phyloP scores from a whole-genome alignment of 1,139 yeast genomes.

The Lizanozyma gosingica region DNA sequence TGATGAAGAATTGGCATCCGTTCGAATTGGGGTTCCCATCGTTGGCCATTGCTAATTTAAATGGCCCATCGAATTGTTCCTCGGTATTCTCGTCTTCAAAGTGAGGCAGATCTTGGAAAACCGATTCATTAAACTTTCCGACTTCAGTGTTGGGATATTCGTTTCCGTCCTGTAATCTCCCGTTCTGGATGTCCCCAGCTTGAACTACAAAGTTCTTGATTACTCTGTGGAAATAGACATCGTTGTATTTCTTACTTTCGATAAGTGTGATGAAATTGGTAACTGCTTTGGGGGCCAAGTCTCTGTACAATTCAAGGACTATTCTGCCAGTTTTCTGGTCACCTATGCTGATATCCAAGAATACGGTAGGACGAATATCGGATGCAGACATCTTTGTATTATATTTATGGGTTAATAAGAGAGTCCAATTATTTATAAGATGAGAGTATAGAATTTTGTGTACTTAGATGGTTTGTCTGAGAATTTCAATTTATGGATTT shows the following conservation, averaged over 20 bases:
- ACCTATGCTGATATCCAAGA: constrained; percentile 49
- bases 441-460: no score
- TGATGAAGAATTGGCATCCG: constrained; percentile 72
- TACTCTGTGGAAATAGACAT: constrained; percentile 55
- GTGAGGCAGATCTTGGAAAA: constrained; percentile 23
- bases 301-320: constrained; percentile 47
- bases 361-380: constrained; percentile 30
- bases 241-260: constrained; percentile 29
- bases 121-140: constrained; percentile 50
- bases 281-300: constrained; percentile 51
- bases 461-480: no score
- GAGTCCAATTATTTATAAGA: no score
- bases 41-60: constrained; percentile 67
- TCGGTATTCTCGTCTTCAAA: constrained; percentile 58
- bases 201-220: constrained; percentile 75
- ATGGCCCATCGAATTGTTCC: constrained; percentile 36
- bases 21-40: constrained; percentile 48
- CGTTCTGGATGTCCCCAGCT: constrained; percentile 51
- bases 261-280: constrained; percentile 45
- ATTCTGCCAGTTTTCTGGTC: constrained; percentile 47
- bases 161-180: constrained; percentile 22
- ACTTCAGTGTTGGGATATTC: constrained; percentile 23
- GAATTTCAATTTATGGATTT: no score
- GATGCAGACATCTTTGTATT: no score
- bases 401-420: no score